Evolutionary conservation across 106 monocot species (phyloP).

Genomic region (Hemerocallis citrina): DNA sequence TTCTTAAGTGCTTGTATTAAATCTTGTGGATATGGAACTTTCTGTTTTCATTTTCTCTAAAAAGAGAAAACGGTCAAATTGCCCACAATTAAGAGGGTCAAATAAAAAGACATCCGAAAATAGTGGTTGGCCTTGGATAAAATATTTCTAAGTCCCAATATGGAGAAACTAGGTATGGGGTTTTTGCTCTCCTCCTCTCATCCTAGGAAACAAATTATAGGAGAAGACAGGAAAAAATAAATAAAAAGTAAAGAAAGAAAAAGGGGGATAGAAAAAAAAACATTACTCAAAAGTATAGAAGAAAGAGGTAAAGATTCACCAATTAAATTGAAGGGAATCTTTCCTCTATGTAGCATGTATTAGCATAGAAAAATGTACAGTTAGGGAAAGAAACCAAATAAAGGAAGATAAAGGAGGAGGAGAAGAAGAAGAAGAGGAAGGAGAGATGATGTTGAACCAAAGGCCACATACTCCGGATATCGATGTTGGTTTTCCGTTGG

Average conservation of each 20-base stretch:
- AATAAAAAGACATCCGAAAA: neutral
- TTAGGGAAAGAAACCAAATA: too few species aligned
- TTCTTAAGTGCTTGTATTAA: too few species aligned
- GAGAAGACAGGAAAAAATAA: neutral
- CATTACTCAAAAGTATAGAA: too few species aligned
- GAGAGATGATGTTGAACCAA: conserved; percentile 1
- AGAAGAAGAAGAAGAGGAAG: neutral
- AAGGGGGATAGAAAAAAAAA: too few species aligned
- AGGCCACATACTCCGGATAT: neutral
- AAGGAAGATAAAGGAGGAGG: neutral
- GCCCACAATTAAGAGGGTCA: too few species aligned
- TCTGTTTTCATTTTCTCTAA: too few species aligned
- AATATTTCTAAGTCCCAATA: neutral
- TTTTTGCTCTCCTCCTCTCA: neutral
- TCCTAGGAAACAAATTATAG: neutral
- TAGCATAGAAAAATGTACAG: too few species aligned
- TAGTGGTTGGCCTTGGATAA: conserved; percentile 1
- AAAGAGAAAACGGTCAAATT: too few species aligned
- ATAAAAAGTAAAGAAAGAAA: neutral
- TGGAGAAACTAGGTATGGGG: neutral
- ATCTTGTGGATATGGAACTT: too few species aligned
- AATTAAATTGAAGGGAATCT: too few species aligned
- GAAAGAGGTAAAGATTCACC: too few species aligned
- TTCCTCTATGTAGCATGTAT: too few species aligned
- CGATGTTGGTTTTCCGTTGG: conserved; percentile 15